These are phyloP conservation scores for Mesotaenium endlicherianum DNA, from an alignment of 139 green algal genomes.

Conservation along the genomic window DNA sequence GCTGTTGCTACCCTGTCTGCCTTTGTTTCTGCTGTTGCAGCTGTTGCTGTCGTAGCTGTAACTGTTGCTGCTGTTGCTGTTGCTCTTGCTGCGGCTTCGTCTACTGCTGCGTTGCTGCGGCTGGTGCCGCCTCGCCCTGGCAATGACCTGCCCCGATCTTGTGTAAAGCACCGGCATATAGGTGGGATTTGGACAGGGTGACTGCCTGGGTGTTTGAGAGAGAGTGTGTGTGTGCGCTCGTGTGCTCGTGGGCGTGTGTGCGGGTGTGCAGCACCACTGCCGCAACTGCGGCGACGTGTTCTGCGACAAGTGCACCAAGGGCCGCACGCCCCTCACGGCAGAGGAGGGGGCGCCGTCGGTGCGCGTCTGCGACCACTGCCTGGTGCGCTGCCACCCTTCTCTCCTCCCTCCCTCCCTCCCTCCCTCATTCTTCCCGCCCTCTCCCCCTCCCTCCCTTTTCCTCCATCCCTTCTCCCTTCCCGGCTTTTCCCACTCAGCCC, in stretches of 20 bases:
- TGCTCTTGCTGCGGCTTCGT: not conserved
- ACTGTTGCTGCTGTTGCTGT: no score
- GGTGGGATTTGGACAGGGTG: no score
- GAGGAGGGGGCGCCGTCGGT: constrained; percentile 20
- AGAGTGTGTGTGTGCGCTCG: not conserved
- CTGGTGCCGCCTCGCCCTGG: no score
- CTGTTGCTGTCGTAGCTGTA: no score
- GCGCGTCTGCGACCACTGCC: constrained; percentile 49
- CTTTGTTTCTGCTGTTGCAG: not conserved
- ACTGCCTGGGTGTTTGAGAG: not conserved
- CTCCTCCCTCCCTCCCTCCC: not conserved
- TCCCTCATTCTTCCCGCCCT: not conserved
- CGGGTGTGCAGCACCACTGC: constrained; percentile 47
- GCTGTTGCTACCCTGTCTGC: not conserved
- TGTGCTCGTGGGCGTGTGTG: not conserved
- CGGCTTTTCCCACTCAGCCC: no score
- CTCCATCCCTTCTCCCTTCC: not conserved
- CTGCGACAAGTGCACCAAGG: constrained; percentile 51
- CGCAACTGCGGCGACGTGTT: constrained; percentile 50
- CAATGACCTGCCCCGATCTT: no score
- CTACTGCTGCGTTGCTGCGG: not conserved
- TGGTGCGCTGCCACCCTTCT: not conserved
- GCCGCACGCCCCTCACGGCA: constrained; percentile 36
- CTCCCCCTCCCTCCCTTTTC: not conserved
- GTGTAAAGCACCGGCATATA: no score